Conservation (phyloP, 2,329 filamentous ascomycete genomes). For the Penicillium thymicola region DNA sequence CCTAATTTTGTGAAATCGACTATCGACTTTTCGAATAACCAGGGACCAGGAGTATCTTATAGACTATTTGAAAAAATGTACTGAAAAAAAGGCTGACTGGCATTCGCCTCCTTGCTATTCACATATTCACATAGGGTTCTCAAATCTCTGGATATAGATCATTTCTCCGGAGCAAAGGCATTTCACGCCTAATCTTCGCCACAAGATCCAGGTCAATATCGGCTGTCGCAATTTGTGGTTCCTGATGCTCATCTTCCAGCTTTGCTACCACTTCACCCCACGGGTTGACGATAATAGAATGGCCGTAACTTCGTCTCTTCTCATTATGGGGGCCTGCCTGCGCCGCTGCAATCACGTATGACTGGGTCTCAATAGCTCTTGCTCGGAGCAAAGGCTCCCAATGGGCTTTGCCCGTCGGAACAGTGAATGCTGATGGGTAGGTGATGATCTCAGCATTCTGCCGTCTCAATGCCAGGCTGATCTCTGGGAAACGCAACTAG, state of each 20-base stretch:
- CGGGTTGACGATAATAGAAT: conserved; percentile 79
- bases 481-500: conserved; percentile 73
- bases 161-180: conserved; percentile 57
- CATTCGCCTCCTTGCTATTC: not conserved
- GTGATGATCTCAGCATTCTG: conserved; percentile 72
- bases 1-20: not conserved
- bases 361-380: conserved; percentile 83
- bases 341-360: conserved; percentile 81
- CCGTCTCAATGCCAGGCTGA: conserved; percentile 63
- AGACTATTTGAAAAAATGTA: not conserved
- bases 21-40: not conserved
- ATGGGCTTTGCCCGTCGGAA: conserved; percentile 78
- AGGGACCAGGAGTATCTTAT: not conserved
- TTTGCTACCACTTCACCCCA: conserved; percentile 75
- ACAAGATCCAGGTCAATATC: conserved; percentile 55
- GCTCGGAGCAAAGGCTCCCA: conserved; percentile 78
- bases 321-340: conserved; percentile 74
- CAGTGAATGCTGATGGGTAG: conserved; percentile 87
- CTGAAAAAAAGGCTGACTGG: not conserved
- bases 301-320: conserved; percentile 77
- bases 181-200: conserved; percentile 53
- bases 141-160: conserved; percentile 48
- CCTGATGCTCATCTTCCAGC: conserved; percentile 49
- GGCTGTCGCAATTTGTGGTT: conserved; percentile 49
- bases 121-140: not conserved